Conservation (phyloP, 2,329 filamentous ascomycete genomes). For the Laburnicola sp. region DNA sequence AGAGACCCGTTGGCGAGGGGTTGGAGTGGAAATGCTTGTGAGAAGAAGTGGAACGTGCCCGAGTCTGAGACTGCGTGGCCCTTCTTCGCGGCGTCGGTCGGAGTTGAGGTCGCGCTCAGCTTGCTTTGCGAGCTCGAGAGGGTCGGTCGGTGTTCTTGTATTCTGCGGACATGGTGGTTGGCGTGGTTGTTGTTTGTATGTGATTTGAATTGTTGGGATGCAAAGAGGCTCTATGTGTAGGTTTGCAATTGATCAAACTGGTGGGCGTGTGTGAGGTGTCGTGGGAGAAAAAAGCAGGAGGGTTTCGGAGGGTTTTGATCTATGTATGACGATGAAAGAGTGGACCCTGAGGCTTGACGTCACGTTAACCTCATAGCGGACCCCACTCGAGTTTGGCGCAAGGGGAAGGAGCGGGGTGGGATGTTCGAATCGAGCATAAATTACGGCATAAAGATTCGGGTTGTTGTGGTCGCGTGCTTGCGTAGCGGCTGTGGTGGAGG, state of each 20-base stretch:
- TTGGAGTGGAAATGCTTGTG: neutral
- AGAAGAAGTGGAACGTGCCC: constrained; percentile 31
- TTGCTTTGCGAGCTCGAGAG: constrained; percentile 50
- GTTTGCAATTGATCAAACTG: too few relatives aligned
- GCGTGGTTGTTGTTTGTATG: neutral
- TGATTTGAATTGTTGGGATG: neutral
- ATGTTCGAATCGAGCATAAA: neutral
- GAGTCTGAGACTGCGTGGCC: constrained; percentile 43
- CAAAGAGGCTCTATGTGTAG: neutral
- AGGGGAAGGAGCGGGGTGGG: neutral
- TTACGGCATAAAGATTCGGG: too few relatives aligned
- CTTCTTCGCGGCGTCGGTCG: constrained; percentile 44
- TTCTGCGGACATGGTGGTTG: constrained; percentile 47
- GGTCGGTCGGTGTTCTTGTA: constrained; percentile 48
- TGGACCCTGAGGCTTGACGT: constrained; percentile 21
- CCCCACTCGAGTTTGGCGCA: neutral
- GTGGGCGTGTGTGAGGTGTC: too few relatives aligned
- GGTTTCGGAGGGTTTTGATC: too few relatives aligned
- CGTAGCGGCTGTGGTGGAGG: too few relatives aligned
- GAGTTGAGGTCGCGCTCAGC: constrained; percentile 55
- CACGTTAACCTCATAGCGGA: constrained; percentile 24
- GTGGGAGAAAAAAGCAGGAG: too few relatives aligned
- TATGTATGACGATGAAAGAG: constrained; percentile 9
- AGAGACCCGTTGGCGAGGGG: neutral
- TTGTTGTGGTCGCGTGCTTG: too few relatives aligned